Evolutionary conservation across 768 basidiomycete genomes (phyloP).

Genomic region (Naganishia vaughanmartiniae): DNA sequence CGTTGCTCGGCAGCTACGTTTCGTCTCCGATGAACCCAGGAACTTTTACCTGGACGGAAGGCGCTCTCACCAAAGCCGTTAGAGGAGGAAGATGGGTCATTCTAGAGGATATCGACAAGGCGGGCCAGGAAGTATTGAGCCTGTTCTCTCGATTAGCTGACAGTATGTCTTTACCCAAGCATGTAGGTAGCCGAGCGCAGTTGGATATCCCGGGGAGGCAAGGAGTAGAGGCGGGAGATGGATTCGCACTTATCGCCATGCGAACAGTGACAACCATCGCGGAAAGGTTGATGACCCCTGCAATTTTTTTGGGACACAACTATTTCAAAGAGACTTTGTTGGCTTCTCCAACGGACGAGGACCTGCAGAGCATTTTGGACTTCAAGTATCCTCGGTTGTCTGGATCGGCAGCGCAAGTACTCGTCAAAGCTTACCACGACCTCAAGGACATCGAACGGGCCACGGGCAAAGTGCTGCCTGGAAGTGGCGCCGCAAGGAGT

Average conservation of each 20-base stretch:
- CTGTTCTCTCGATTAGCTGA: slow-evolving; percentile 80
- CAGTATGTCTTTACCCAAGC: slow-evolving; percentile 62
- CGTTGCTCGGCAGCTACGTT: slow-evolving; percentile 85
- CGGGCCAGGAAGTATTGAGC: slow-evolving; percentile 82
- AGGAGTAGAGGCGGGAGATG: slow-evolving; percentile 68
- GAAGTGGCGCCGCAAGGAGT: slow-evolving; percentile 14
- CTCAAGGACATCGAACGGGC: slow-evolving; percentile 48
- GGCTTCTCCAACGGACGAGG: slow-evolving; percentile 62
- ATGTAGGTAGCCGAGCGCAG: slow-evolving; percentile 64
- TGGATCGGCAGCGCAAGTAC: slow-evolving; percentile 55
- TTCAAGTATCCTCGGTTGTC: slow-evolving; percentile 66
- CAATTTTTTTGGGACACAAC: slow-evolving; percentile 79
- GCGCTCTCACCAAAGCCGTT: slow-evolving; percentile 84
- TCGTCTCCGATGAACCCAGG: slow-evolving; percentile 81
- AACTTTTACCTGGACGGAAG: slow-evolving; percentile 94
- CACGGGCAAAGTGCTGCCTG: slow-evolving; percentile 9
- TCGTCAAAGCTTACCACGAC: slow-evolving; percentile 70
- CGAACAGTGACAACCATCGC: slow-evolving; percentile 61
- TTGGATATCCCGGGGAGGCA: slow-evolving; percentile 74
- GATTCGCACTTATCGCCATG: slow-evolving; percentile 86
- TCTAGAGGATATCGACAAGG: slow-evolving; percentile 86
- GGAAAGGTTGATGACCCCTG: slow-evolving; percentile 57
- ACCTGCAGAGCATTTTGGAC: slow-evolving; percentile 69
- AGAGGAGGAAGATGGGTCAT: slow-evolving; percentile 88
- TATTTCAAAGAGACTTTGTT: slow-evolving; percentile 74